These are phyloP conservation scores for Populus tremula DNA, from an alignment of 345 rosid species.

Conservation along the genomic window DNA sequence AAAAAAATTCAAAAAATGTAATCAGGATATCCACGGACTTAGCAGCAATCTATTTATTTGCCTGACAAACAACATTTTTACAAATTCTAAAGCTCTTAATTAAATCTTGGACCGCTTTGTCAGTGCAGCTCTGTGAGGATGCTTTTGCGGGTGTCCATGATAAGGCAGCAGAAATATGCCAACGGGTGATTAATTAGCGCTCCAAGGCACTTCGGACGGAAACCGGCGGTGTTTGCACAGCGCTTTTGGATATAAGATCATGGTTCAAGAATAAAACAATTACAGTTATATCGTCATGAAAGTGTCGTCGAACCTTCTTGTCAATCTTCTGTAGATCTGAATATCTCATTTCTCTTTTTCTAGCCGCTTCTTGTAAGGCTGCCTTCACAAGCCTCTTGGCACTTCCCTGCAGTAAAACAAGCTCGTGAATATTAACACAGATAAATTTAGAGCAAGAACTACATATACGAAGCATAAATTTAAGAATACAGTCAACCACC, in stretches of 20 bases:
- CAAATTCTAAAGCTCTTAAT: slow-evolving; percentile 12
- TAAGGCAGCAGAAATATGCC: slow-evolving; percentile 17
- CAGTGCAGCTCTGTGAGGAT: slow-evolving; percentile 5
- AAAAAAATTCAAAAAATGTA: no score
- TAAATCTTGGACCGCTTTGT: slow-evolving; percentile 3
- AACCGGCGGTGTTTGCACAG: slow-evolving; percentile 49
- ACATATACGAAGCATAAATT: no score
- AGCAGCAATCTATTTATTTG: not conserved
- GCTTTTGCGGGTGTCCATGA: not conserved
- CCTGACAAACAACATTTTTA: slow-evolving; percentile 4
- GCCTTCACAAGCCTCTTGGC: slow-evolving; percentile 85
- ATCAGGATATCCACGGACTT: not conserved
- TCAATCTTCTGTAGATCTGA: slow-evolving; percentile 81
- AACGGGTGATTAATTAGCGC: slow-evolving; percentile 35
- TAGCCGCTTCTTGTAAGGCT: slow-evolving; percentile 87
- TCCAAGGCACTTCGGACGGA: slow-evolving; percentile 64
- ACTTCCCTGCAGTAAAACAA: slow-evolving; percentile 55
- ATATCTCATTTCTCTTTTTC: slow-evolving; percentile 82
- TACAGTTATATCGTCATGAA: slow-evolving; percentile 93
- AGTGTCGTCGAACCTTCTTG: slow-evolving; percentile 87
- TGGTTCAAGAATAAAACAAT: slow-evolving; percentile 83
- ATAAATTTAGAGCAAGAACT: not conserved
- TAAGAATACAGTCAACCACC: no score
- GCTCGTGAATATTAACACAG: not conserved
- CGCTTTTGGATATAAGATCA: slow-evolving; percentile 63